Evolutionary conservation across 176 grass and related monocot species (phyloP), one percentile per base, ranked within the genome.

Genomic region (Puya raimondii): DNA sequence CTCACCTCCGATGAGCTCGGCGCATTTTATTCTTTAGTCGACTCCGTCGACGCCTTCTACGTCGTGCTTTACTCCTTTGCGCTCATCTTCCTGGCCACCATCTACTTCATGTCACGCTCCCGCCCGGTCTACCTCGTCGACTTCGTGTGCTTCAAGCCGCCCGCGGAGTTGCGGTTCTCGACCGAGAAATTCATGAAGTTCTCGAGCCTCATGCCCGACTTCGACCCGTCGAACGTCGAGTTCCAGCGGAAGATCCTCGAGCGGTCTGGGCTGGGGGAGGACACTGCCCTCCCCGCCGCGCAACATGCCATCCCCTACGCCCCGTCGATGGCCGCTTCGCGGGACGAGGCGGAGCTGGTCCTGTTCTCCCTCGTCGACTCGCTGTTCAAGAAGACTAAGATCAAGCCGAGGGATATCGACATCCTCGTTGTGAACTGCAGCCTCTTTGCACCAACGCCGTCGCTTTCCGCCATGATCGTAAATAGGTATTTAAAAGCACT

Each of bases 221-320:
- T 88, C 69, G 59, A 85, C 42, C 75, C 88, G 23, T 76, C 74
- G 12, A 80, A 27, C 3, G 23, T 97, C 50, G 84, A 97, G 71
- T 97, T 97, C 83, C 94, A 97, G 84, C 87, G 89, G 74, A 92
- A 87, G 74, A 97, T 97, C 77, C 77, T 93, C 3, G 89, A 97
- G 87, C 82, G 94, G 42, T 92, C 94, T 6, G 94, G 94, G 0
- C 85, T 97, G 47, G 91, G 94, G 74, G 89, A 97, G 74, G 89
- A 97, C 66, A 93, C 94, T 16, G 90, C 84, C 47, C 76, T 83
- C 52, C 94, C 94, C 1, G 79, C 82, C 63, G 89, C 89, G 18
- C 77, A 91, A 74, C 86, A 88, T 77, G 47, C 10, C 47, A 15
- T 92, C 23, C 94, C 94, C 13, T 85, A 88, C 4, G 80, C 76